These are phyloP conservation scores for Beauveria medogensis DNA, from an alignment of 2,329 filamentous ascomycete species.

Conservation along the genomic window DNA sequence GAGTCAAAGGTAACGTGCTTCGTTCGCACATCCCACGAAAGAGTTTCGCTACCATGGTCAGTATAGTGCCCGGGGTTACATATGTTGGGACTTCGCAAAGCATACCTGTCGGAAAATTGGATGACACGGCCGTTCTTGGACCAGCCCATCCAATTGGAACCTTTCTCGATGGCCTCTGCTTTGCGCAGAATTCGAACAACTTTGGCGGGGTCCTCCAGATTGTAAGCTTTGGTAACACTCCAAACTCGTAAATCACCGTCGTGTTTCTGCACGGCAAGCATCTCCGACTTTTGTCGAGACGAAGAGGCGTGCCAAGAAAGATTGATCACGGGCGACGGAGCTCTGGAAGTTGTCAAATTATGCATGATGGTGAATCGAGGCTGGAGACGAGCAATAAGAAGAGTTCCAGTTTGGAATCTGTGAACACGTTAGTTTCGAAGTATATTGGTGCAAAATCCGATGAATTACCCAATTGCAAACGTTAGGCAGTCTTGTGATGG, in stretches of 20 bases:
- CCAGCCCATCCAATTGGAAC: conserved; percentile 95
- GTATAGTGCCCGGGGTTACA: conserved; percentile 19
- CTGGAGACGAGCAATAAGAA: conserved; percentile 80
- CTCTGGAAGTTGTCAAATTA: conserved; percentile 75
- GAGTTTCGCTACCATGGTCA: conserved; percentile 61
- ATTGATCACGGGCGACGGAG: conserved; percentile 78
- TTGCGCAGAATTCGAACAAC: conserved; percentile 82
- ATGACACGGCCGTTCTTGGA: conserved; percentile 96
- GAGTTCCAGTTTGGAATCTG: conserved; percentile 91
- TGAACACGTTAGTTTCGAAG: conserved; percentile 14
- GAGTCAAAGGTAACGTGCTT: conserved; percentile 88
- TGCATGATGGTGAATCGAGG: conserved; percentile 92
- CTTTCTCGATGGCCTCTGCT: conserved; percentile 62
- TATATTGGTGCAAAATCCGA: not conserved
- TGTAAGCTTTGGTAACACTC: conserved; percentile 81
- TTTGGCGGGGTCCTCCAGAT: conserved; percentile 67
- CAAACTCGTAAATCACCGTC: conserved; percentile 92
- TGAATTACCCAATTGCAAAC: conserved; percentile 81
- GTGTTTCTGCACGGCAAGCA: conserved; percentile 87
- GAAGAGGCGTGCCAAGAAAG: conserved; percentile 96
- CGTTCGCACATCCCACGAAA: conserved; percentile 96
- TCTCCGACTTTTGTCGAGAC: conserved; percentile 91
- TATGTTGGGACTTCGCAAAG: conserved; percentile 22
- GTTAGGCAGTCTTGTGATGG: conserved; percentile 85
- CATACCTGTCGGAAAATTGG: conserved; percentile 84